Evolutionary conservation across 148 eudicot genomes (phyloP), one percentile per base, ranked within the genome.

Genomic region (Chenopodium berlandieri): DNA sequence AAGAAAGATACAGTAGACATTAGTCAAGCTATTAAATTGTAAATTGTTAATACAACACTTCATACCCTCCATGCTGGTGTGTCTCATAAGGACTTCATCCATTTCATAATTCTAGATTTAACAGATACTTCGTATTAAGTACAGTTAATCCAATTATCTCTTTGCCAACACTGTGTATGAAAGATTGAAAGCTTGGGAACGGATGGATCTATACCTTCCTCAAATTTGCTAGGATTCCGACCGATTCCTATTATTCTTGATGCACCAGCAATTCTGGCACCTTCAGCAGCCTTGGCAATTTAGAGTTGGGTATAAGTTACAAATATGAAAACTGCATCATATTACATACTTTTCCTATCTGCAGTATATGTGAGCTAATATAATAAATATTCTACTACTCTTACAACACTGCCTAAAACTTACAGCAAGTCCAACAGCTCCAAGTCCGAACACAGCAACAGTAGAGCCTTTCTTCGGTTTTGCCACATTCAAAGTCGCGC

Each of bases 371-470:
- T 22, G 12, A 22, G 4, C 9, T 23, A 40, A 5, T 56, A 76
- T 25, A 69, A 22, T 1, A 20, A 71, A 50, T 4, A 34, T 50
- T 19, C 11, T 56, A 16, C 37, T 14, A 16, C 7, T 58, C 7
- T 60, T 60, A 34, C 48, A 80, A n/a, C 54, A 50, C 56, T 32
- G 75, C 47, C 40, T 30, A 19, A 56, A 25, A 90, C 98, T 91
- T 84, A 94, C 97, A 73, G 94, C 97, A 75, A 93, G 91, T 81
- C 95, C 97, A 14, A 92, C 98, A 73, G 98, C 95, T 47, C 98
- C 97, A 67, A 93, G 81, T 79, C 97, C 95, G 44, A 94, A 93
- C 10, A 94, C 78, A 34, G 97, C 98, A 69, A 94, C 94, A 1
- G 91, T 89, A 31, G 95, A 89, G 25, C 95, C 98, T 78, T 91